phyloP scores from a whole-genome alignment of 805 yeast species.

The Pichia ethanolica region DNA sequence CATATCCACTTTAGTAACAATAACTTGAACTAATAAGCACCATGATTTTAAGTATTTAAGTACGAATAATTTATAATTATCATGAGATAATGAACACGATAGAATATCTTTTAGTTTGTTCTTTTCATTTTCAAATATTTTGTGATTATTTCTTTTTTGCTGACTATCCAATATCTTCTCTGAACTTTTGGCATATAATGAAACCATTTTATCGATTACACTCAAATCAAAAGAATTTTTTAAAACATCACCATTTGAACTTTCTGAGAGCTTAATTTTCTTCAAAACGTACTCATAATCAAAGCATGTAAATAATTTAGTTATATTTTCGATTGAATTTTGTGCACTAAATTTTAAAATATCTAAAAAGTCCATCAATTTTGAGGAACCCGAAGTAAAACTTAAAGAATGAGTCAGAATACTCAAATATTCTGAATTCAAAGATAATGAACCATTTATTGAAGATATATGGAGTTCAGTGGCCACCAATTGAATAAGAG shows the following conservation, averaged over 20 bases:
- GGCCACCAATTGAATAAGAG: slow-evolving; percentile 57
- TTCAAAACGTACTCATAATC: slow-evolving; percentile 36
- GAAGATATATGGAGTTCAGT: slow-evolving; percentile 62
- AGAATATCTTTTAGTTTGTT: slow-evolving; percentile 31
- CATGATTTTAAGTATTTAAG: slow-evolving; percentile 67
- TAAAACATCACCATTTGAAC: slow-evolving; percentile 9
- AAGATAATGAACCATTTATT: slow-evolving; percentile 38
- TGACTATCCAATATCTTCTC: slow-evolving; percentile 16
- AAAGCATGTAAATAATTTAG: slow-evolving; percentile 28
- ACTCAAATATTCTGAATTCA: slow-evolving; percentile 45
- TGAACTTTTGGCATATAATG: slow-evolving; percentile 21
- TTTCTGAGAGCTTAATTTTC: slow-evolving; percentile 28
- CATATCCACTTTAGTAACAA: slow-evolving; percentile 50
- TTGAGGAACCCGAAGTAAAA: slow-evolving; percentile 54
- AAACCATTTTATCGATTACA: slow-evolving; percentile 28
- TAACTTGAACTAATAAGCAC: slow-evolving; percentile 71
- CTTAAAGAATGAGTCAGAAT: slow-evolving; percentile 44
- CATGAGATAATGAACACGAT: slow-evolving; percentile 38
- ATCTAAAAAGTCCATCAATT: slow-evolving; percentile 63
- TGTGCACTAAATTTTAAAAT: slow-evolving; percentile 50
- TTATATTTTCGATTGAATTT: slow-evolving; percentile 37
- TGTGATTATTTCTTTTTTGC: slow-evolving; percentile 11
- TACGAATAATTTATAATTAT: slow-evolving; percentile 45
- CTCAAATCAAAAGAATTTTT: slow-evolving; percentile 35
- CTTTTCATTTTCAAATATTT: slow-evolving; percentile 19